Evolutionary conservation across 768 basidiomycete genomes (phyloP).

Genomic region (Boletus pseudo-olivaceus): DNA sequence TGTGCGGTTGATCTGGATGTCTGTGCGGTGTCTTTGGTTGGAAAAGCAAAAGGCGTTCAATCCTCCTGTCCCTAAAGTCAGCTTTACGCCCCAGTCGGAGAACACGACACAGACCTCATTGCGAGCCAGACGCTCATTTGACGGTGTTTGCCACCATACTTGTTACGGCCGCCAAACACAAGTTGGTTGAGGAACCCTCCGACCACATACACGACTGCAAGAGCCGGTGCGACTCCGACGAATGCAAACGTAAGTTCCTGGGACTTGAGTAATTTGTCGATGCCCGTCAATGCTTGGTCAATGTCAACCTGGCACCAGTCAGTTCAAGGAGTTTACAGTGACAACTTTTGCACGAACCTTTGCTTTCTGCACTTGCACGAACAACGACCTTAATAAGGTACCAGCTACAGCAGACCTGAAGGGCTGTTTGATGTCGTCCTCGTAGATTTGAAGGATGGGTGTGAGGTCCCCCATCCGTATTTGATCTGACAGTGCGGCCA

Average conservation of each 20-base stretch:
- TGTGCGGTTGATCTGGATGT: slow-evolving; percentile 1
- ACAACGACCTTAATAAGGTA: slow-evolving; percentile 74
- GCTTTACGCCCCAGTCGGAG: not conserved
- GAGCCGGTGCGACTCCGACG: slow-evolving; percentile 89
- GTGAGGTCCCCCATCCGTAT: slow-evolving; percentile 83
- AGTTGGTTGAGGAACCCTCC: slow-evolving; percentile 51
- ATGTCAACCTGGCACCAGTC: slow-evolving; percentile 69
- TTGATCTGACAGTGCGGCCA: slow-evolving; percentile 60
- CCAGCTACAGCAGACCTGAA: slow-evolving; percentile 77
- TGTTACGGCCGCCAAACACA: slow-evolving; percentile 48
- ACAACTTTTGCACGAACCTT: slow-evolving; percentile 50
- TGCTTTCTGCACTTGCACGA: slow-evolving; percentile 94
- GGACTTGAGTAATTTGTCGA: slow-evolving; percentile 90
- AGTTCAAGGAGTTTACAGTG: not conserved
- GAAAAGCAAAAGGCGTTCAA: slow-evolving; percentile 64
- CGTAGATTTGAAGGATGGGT: slow-evolving; percentile 81
- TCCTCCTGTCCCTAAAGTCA: slow-evolving; percentile 41
- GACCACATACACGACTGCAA: slow-evolving; percentile 72
- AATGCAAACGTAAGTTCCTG: slow-evolving; percentile 97
- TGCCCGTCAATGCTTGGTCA: slow-evolving; percentile 83
- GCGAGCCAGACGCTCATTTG: slow-evolving; percentile 63
- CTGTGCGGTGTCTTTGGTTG: slow-evolving; percentile 34
- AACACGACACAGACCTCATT: slow-evolving; percentile 50
- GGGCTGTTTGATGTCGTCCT: slow-evolving; percentile 88
- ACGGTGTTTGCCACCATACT: slow-evolving; percentile 55